Base-by-base conservation (phyloP, 2,329 filamentous ascomycete genomes). In the Fusarium brevicatenulatum region DNA sequence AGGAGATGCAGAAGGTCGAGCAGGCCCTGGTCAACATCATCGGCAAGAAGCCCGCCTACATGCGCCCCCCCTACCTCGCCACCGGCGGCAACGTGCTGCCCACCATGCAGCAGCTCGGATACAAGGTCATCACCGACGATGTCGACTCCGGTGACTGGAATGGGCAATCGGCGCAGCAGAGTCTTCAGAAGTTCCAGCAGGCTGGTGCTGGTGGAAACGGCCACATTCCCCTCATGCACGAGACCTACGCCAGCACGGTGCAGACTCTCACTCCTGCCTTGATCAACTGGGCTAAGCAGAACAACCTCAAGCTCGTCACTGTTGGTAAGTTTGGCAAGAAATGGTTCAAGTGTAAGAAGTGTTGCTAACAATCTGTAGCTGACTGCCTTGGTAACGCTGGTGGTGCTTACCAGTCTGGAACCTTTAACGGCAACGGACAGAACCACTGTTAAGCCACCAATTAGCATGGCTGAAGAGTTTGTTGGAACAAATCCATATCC, bases 111-210 rank as follows among this genome's bases (percentile, higher is more conserved):
- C 70, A 80, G 61, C 78, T 91, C 55, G 87, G 87, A 63, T 91
- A 90, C 83, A 88, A 89, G 76, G 85, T 90, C 76, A 86, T 88
- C 75, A 91, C 88, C 74, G 85, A 90, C 76, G 87, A 91, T 70
- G 82, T 91, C 54, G 89, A 91, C 77, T 86, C 89, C 3, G 86
- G 89, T 56, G 90, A 91, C 80, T 91, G 90, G 84, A 86, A 90
- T 76, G 85, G 88, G 57, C 80, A 85, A 66, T 81, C 84, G 8
- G 83, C 87, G 1, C 77, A 80, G 62, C 85, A 87, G 78, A 86
- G 88, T 75, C 83, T 90, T 82, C 80, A 86, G 73, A 84, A 82
- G 72, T 90, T 91, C 81, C 77, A 81, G 68, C 76, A 79, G 43
- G 84, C 83, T 7, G 83, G 84, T 19, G 78, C 85, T 8, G 61